Base-by-base conservation (phyloP, 2,329 filamentous ascomycete species). In the Aspergillus unguis region DNA sequence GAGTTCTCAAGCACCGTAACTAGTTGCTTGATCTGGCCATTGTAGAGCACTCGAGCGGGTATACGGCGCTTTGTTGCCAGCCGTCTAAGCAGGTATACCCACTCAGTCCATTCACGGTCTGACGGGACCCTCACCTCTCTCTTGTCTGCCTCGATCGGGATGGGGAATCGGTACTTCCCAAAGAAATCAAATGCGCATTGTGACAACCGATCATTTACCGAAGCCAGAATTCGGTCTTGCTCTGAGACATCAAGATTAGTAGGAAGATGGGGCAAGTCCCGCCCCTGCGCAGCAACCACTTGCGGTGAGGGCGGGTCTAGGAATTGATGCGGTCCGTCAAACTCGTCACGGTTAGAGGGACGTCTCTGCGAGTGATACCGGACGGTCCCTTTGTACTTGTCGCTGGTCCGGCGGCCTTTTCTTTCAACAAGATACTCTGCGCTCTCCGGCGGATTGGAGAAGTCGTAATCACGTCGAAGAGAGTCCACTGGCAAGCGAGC, bases 111-210 rank as follows among this genome's bases (percentile, higher is more conserved):
- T 71, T 94, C 90, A 57, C 88, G 81, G 72, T 92, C 88, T 64
- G 85, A 84, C 31, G 88, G 84, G 42, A 85, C 77, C 68, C 87
- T 85, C 48, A 92, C 81, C 52, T 86, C 86, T 61, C 88, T 82
- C 82, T 91, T 91, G 69, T 92, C 88, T 70, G 87, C 83, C 52
- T 90, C 88, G 63, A 94, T 74, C 8, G 90, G 90, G 61, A 95
- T 91, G 9, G 90, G 90, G 68, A 95, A 95, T 72, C 92, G 89
- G 70, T 94, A 94, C 72, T 90, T 91, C 63, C 90, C 90, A 64
- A 95, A 86, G 72, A 95, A 95, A 73, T 95, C 88, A 78, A 87
- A 95, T 31, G 89, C 90, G 70, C 89, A 94, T 70, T 88, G 87
- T 26, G 89, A 91, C 42, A 95, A 78, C 56, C 89, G 83, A 72